A percentile compares a stretch with the other conserved stretches of the same genome.
These are phyloP conservation scores for Umbilicus rupestris DNA, from an alignment of 164 flowering plant genomes.

Conservation along the genomic window DNA sequence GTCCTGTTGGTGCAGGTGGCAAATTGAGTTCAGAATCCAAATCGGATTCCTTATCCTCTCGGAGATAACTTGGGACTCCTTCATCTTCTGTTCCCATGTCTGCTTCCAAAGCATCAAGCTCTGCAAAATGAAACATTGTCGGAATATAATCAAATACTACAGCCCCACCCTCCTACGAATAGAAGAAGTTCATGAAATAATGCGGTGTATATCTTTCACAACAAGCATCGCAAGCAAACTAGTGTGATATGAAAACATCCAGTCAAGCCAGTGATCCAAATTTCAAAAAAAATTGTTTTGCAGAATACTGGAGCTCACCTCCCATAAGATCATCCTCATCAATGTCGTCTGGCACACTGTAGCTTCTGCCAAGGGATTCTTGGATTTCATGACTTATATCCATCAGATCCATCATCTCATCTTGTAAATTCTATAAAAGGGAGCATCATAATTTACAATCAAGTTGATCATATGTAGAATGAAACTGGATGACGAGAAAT, in stretches of 20 bases:
- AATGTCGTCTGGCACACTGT: conserved; percentile 90
- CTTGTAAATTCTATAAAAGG: conserved; percentile 74
- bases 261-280: too few relatives aligned
- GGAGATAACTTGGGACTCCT: conserved; percentile 86
- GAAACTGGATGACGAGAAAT: not conserved
- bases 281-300: not conserved
- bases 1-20: conserved; percentile 84
- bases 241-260: not conserved
- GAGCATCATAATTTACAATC: conserved; percentile 8
- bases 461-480: not conserved
- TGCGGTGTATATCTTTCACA: not conserved
- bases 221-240: not conserved
- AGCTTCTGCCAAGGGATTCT: conserved; percentile 95
- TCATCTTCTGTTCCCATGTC: conserved; percentile 90
- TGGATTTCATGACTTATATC: conserved; percentile 87
- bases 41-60: conserved; percentile 73
- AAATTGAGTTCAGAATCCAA: conserved; percentile 66
- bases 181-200: not conserved
- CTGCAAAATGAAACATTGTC: conserved; percentile 27
- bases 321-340: conserved; percentile 98
- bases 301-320: conserved; percentile 38
- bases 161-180: not conserved
- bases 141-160: not conserved
- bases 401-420: conserved; percentile 99
- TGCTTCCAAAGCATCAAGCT: conserved; percentile 95